phyloP scores from a whole-genome alignment of 371 early-diverging fungal genomes.

The Mucor lusitanicus region DNA sequence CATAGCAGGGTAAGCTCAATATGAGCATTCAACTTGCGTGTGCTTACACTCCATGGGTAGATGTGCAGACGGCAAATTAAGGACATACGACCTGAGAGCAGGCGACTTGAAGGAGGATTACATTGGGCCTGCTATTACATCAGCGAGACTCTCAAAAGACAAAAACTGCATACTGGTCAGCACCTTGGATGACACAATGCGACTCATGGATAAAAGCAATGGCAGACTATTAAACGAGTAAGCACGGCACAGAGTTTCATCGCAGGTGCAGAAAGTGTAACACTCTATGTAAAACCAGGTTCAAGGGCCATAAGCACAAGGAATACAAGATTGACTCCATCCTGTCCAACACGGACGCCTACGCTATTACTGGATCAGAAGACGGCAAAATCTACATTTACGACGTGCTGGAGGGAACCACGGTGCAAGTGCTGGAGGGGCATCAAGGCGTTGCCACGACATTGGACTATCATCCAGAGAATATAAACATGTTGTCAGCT shows the following conservation, averaged over 20 bases:
- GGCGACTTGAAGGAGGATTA: slow-evolving; percentile 71
- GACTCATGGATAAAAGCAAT: slow-evolving; percentile 82
- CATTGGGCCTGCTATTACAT: slow-evolving; percentile 83
- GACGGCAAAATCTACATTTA: slow-evolving; percentile 86
- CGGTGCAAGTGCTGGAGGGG: slow-evolving; percentile 18
- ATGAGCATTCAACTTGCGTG: too few species aligned
- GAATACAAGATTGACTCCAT: slow-evolving; percentile 74
- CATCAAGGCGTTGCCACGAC: slow-evolving; percentile 43
- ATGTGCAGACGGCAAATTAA: slow-evolving; percentile 81
- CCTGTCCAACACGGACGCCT: slow-evolving; percentile 70
- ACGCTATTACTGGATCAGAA: slow-evolving; percentile 89
- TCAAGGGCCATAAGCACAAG: slow-evolving; percentile 80
- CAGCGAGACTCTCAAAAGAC: slow-evolving; percentile 71
- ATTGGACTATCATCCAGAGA: slow-evolving; percentile 50
- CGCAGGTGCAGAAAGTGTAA: not conserved
- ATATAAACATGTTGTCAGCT: slow-evolving; percentile 50
- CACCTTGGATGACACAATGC: slow-evolving; percentile 73
- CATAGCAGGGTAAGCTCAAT: slow-evolving; percentile 62
- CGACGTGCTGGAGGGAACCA: slow-evolving; percentile 74
- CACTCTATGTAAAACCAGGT: slow-evolving; percentile 43
- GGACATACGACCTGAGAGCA: slow-evolving; percentile 84
- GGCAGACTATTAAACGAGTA: slow-evolving; percentile 79
- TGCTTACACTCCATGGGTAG: slow-evolving; percentile 26
- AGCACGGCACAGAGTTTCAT: slow-evolving; percentile 7
- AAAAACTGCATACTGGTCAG: slow-evolving; percentile 77